Evolutionary conservation across 2,329 filamentous ascomycete species (phyloP), one percentile per base, ranked within the genome.

Genomic region (Leptographium wingfieldii): DNA sequence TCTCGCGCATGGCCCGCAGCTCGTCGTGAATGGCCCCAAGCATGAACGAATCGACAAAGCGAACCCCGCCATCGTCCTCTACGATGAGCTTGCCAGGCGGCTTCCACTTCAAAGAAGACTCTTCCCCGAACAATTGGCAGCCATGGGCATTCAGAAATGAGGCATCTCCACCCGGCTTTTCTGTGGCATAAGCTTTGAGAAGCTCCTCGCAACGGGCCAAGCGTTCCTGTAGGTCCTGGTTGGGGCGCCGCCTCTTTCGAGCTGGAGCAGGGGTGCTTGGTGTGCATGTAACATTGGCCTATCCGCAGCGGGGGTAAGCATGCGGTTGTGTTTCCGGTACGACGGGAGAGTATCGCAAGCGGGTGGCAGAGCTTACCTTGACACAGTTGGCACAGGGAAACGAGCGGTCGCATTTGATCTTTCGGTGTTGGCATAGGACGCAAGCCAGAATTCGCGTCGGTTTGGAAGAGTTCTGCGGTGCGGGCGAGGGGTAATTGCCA

Each of bases 371-470:
- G 7, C 69, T 63, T 65, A 83, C 81, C 76, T 83, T 84, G 67
- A 79, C 70, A 65, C 81, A 84, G 65, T 84, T 83, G 61, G 80
- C 77, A 66, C 81, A 84, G 4, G 81, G 81, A 49, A 77, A 81
- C 51, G 76, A 77, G 62, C 81, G 76, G 66, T 84, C 80, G 69
- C 81, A 84, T 68, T 82, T 83, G 70, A 83, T 83, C 71, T 84
- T 84, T 66, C 81, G 77, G 66, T 80, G 78, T 67, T 84, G 81
- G 67, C 81, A 84, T 46, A 83, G 72, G 25, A 81, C 78, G 65
- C 80, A 82, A 25, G 78, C 78, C 60, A 81, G 70, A 55, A 81
- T 74, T 65, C 79, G 72, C 16, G 72, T 69, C 14, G 73, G 70
- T 67, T 76, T 79, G 16, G 46, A 11, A 7, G 29, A 25, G 52